Evolutionary conservation across 73 alveolate species (phyloP).

Genomic region (Tetrahymena thermophila): DNA sequence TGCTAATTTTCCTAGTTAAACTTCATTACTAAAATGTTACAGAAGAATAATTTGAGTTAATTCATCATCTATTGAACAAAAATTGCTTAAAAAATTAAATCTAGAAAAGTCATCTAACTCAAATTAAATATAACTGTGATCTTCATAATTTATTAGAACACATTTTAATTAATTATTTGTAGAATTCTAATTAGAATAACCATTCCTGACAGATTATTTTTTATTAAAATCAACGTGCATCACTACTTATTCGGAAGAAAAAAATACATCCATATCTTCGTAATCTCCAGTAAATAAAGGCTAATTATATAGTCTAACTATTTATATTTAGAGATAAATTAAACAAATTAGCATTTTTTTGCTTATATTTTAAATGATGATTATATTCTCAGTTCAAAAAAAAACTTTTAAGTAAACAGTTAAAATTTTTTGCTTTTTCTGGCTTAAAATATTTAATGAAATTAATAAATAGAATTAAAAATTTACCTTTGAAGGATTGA

Average conservation of each 20-base stretch:
- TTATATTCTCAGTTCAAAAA: too few relatives aligned
- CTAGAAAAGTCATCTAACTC: background rate
- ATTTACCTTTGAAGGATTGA: background rate
- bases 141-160: background rate
- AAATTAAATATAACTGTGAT: background rate
- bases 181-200: background rate
- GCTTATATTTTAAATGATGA: too few relatives aligned
- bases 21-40: background rate
- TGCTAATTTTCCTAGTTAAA: background rate
- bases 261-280: background rate
- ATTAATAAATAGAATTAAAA: background rate
- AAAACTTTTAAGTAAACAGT: too few relatives aligned
- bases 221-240: background rate
- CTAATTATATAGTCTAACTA: background rate
- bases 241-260: background rate
- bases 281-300: background rate
- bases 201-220: background rate
- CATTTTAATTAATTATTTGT: background rate
- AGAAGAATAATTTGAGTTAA: background rate
- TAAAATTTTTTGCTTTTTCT: too few relatives aligned
- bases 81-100: background rate
- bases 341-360: background rate
- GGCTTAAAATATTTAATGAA: too few relatives aligned
- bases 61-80: background rate
- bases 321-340: background rate